A percentile compares a stretch with the other conserved stretches of the same genome.
Conservation (phyloP, 768 basidiomycete genomes). For the Agaricus subrufescens region DNA sequence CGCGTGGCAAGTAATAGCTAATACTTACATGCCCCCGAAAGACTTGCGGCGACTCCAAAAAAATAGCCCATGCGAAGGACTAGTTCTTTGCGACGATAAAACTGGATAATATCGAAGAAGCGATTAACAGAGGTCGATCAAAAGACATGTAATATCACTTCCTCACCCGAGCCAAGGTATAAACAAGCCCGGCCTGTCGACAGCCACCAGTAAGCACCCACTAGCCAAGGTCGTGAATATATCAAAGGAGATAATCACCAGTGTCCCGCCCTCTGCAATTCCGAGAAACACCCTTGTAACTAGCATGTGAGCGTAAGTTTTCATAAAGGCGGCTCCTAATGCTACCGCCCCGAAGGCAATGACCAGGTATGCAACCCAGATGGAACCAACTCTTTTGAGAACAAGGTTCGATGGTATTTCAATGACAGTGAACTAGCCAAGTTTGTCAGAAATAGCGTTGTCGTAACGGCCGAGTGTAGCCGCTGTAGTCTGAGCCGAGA, state of each 20-base stretch:
- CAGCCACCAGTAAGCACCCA: not conserved
- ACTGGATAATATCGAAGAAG: constrained; percentile 14
- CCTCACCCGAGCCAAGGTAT: constrained; percentile 32
- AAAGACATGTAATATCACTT: not conserved
- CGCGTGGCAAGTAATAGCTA: not conserved
- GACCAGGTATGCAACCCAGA: constrained; percentile 33
- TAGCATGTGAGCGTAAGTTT: constrained; percentile 27
- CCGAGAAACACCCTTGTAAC: constrained; percentile 35
- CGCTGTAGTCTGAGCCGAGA: not conserved
- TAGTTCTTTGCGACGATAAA: constrained; percentile 30
- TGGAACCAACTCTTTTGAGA: constrained; percentile 36
- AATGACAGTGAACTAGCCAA: constrained; percentile 26
- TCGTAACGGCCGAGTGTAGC: too few relatives aligned
- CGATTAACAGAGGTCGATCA: not conserved
- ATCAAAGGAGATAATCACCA: constrained; percentile 19
- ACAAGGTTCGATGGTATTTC: constrained; percentile 41
- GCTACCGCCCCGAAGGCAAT: constrained; percentile 31
- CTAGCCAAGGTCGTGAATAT: not conserved
- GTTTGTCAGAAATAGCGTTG: too few relatives aligned
- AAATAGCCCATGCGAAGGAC: constrained; percentile 31
- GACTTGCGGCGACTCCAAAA: constrained; percentile 26
- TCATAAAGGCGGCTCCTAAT: constrained; percentile 35
- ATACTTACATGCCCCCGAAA: constrained; percentile 31
- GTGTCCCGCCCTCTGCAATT: constrained; percentile 37
- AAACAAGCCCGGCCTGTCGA: constrained; percentile 32